A percentile compares a stretch with the other conserved stretches of the same genome.
These are phyloP conservation scores for Aureobasidium sp. DNA, from an alignment of 2,329 filamentous ascomycete species.

Conservation along the genomic window DNA sequence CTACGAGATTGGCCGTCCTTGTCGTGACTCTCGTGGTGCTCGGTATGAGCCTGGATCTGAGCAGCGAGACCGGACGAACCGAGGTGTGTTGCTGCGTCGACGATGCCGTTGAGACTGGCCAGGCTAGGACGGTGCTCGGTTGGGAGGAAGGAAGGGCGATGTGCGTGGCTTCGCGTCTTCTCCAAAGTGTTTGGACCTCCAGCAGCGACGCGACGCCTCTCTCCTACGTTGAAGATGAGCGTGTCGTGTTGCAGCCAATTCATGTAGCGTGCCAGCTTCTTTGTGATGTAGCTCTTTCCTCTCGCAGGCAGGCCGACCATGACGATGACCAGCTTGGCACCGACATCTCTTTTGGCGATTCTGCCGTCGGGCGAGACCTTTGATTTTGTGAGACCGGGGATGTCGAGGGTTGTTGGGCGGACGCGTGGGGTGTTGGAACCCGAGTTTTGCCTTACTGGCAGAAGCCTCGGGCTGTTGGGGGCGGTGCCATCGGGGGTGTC, in stretches of 20 bases:
- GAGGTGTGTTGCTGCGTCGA: slow-evolving; percentile 19
- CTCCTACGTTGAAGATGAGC: slow-evolving; percentile 93
- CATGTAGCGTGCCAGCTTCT: slow-evolving; percentile 90
- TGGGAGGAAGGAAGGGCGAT: slow-evolving; percentile 13
- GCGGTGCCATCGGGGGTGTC: slow-evolving; percentile 56
- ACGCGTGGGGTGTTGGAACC: slow-evolving; percentile 68
- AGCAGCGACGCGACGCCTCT: slow-evolving; percentile 72
- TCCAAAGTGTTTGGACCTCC: slow-evolving; percentile 39
- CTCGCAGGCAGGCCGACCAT: slow-evolving; percentile 95
- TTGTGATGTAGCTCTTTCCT: slow-evolving; percentile 98
- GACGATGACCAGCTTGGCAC: slow-evolving; percentile 91
- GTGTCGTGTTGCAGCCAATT: slow-evolving; percentile 98
- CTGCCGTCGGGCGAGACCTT: slow-evolving; percentile 91
- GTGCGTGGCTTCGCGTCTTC: slow-evolving; percentile 22
- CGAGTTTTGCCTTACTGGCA: slow-evolving; percentile 63
- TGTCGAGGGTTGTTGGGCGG: slow-evolving; percentile 91
- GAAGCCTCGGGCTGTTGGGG: slow-evolving; percentile 50
- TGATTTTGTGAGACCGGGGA: slow-evolving; percentile 90
- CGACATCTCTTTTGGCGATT: slow-evolving; percentile 88
- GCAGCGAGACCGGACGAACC: slow-evolving; percentile 33
- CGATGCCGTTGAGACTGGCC: slow-evolving; percentile 17
- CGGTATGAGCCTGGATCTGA: slow-evolving; percentile 51
- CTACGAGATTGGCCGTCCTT: neutral
- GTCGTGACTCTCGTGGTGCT: slow-evolving; percentile 26
- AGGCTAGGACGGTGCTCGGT: slow-evolving; percentile 19